A percentile compares a stretch with the other conserved stretches of the same genome.
Conservation (phyloP, 306 rosid species). For the Hylodesmum podocarpum region DNA sequence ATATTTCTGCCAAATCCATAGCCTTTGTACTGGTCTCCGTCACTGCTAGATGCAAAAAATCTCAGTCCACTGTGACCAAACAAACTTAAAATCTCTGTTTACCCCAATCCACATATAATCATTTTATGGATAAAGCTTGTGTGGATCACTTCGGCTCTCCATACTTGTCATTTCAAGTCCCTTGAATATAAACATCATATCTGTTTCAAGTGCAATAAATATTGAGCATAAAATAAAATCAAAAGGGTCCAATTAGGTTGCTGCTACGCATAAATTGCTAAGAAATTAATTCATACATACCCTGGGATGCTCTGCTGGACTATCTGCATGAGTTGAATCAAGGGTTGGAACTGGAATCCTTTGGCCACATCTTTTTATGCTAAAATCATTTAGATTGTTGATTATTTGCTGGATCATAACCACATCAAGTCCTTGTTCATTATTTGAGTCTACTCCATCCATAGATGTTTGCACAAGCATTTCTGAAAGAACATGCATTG, state of each 20-base stretch:
- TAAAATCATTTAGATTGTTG: conserved; percentile 48
- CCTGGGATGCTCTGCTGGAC: conserved; percentile 41
- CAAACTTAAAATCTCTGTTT: conserved; percentile 32
- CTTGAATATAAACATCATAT: conserved; percentile 38
- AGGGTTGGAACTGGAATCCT: conserved; percentile 34
- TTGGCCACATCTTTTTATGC: conserved; percentile 28
- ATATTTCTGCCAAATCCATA: not conserved
- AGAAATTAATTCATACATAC: conserved; percentile 38
- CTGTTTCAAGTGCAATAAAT: conserved; percentile 27
- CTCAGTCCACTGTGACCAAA: conserved; percentile 30
- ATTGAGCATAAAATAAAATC: conserved; percentile 21
- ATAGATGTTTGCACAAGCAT: conserved; percentile 47
- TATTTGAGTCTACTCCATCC: conserved; percentile 35
- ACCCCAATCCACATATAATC: conserved; percentile 3
- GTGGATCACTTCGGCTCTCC: conserved; percentile 29
- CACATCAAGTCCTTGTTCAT: conserved; percentile 37
- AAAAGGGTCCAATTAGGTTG: no score
- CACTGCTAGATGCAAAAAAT: conserved; percentile 39
- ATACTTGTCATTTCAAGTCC: conserved; percentile 39
- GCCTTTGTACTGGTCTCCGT: conserved; percentile 38
- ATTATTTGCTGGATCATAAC: conserved; percentile 45
- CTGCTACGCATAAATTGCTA: not conserved
- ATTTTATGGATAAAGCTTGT: conserved; percentile 31
- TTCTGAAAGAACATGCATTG: conserved; percentile 61
- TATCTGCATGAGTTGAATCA: conserved; percentile 36